phyloP scores from a whole-genome alignment of 2,329 filamentous ascomycete species.

The Penicillium brevicompactum region DNA sequence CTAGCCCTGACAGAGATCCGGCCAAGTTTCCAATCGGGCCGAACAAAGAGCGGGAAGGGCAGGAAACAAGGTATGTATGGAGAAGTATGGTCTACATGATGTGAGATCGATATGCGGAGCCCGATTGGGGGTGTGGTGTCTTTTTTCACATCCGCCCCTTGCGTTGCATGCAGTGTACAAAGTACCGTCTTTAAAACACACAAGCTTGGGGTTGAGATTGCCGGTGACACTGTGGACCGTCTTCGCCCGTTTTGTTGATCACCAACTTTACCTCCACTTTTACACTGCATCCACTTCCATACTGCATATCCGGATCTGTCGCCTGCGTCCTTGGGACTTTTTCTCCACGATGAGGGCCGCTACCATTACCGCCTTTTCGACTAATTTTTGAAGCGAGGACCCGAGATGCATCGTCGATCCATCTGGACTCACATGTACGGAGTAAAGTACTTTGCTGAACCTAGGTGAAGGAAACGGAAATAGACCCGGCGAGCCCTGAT shows the following conservation, averaged over 20 bases:
- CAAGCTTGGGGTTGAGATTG: not conserved
- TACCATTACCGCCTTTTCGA: slow-evolving; percentile 2
- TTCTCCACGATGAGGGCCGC: not conserved
- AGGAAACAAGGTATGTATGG: not conserved
- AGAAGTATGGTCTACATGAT: slow-evolving; percentile 10
- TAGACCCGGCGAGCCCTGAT: not conserved
- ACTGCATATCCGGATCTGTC: slow-evolving; percentile 2
- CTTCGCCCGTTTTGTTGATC: slow-evolving; percentile 24
- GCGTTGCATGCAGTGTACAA: slow-evolving; percentile 12
- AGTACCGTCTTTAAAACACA: not conserved
- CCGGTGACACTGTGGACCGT: slow-evolving; percentile 21
- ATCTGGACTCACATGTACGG: not conserved
- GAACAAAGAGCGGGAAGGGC: not conserved
- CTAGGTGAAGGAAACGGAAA: not conserved
- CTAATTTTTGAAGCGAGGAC: not conserved
- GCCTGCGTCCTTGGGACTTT: not conserved
- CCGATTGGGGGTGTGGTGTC: slow-evolving; percentile 15
- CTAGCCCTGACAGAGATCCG: slow-evolving; percentile 3
- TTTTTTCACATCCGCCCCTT: slow-evolving; percentile 14
- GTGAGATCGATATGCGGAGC: slow-evolving; percentile 12
- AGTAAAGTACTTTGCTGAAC: not conserved
- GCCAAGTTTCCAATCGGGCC: slow-evolving; percentile 8
- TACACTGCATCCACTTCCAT: not conserved
- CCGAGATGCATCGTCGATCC: slow-evolving; percentile 8
- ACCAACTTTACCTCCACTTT: slow-evolving; percentile 12